phyloP scores from a whole-genome alignment of 495 filamentous ascomycete species.

The Tuber magnatum region DNA sequence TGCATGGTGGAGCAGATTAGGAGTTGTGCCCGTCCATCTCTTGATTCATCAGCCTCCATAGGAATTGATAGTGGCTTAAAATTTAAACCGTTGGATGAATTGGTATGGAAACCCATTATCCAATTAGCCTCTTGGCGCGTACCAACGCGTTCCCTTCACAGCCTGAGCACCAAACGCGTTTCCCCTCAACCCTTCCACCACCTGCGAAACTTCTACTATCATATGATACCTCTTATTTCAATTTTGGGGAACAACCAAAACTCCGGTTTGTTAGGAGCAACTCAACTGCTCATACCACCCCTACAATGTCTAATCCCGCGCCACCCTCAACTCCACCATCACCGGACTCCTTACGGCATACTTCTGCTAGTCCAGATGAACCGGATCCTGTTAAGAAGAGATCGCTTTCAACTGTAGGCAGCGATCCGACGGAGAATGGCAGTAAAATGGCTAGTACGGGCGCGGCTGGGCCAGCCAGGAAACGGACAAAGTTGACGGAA shows the following conservation, averaged over 20 bases:
- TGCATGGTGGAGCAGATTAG: background rate
- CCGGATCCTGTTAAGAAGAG: background rate
- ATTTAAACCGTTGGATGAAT: background rate
- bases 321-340: background rate
- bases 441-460: background rate
- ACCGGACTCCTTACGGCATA: background rate
- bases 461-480: constrained; percentile 37
- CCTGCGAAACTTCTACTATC: background rate
- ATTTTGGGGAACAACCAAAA: background rate
- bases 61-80: background rate
- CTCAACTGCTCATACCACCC: background rate
- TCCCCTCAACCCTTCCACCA: background rate
- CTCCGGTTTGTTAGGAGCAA: background rate
- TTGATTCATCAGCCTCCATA: background rate
- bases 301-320: background rate
- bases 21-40: background rate
- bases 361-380: background rate
- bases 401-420: background rate
- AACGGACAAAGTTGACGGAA: constrained; percentile 51
- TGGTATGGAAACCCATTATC: background rate
- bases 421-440: background rate
- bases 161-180: background rate
- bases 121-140: background rate
- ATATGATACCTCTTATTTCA: background rate
- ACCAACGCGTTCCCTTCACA: background rate